These are phyloP conservation scores for Emergomyces orientalis DNA, from an alignment of 2,329 filamentous ascomycete species.

Conservation along the genomic window DNA sequence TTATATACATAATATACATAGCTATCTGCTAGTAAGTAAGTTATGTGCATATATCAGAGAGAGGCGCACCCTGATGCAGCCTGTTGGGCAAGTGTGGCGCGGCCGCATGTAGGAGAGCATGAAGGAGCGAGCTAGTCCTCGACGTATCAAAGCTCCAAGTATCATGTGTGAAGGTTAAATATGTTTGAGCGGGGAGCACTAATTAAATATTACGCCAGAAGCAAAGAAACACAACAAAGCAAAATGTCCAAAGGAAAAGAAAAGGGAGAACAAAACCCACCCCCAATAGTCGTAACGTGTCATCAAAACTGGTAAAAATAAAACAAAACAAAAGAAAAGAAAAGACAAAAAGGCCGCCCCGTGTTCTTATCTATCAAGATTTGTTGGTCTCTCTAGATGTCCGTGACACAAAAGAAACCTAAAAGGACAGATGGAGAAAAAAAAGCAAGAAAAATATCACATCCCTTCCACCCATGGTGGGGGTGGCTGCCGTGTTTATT, in stretches of 20 bases:
- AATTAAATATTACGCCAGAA: not conserved
- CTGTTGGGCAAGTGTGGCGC: too few relatives aligned
- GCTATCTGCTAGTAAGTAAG: too few relatives aligned
- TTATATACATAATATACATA: too few relatives aligned
- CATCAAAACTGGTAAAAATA: not conserved
- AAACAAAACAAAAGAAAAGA: not conserved
- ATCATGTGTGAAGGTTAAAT: too few relatives aligned
- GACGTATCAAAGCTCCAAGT: too few relatives aligned
- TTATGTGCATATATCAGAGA: too few relatives aligned
- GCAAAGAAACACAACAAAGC: too few relatives aligned
- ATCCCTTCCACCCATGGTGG: not conserved
- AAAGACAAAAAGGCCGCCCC: not conserved
- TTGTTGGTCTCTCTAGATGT: not conserved
- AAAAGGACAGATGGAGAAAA: not conserved
- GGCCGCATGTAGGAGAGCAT: conserved; percentile 34
- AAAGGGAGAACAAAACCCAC: not conserved
- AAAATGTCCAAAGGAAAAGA: not conserved
- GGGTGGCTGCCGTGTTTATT: not conserved
- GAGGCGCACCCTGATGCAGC: too few relatives aligned
- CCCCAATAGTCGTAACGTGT: not conserved
- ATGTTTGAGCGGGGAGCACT: conserved; percentile 29
- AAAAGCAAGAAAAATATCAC: not conserved
- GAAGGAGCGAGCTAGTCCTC: conserved; percentile 39
- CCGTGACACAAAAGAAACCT: not conserved
- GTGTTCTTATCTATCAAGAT: not conserved